Base-by-base conservation (phyloP, 192 early-diverging fungal species). In the Umbelopsis isabellina region DNA sequence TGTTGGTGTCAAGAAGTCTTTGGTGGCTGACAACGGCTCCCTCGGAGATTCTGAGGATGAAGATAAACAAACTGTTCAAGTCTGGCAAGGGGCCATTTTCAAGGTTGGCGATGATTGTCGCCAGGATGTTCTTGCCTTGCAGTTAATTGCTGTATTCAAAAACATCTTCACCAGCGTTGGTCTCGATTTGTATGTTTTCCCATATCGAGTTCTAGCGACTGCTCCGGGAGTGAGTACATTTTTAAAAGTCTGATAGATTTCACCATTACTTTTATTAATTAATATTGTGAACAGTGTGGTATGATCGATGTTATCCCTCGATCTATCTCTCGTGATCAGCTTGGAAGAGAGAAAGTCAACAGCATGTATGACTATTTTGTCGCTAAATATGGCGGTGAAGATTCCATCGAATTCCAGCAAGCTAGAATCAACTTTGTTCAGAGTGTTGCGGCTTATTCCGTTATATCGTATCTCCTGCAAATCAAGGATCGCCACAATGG, bases 21-120 rank as follows among this genome's bases (percentile, higher is more conserved):
- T 61, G 10, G 55, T 61, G 10, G 41, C 80, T 82, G 79, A 87
- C 30, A 61, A 61, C 13, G 55, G 55, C 11, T 61, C 55, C 13
- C 27, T 61, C 23, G 22, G 22, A 35, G 25, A 30, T 35, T 61
- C 55, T 27, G 55, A 58, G 13, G 72, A 81, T 41, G 78, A 81
- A 25, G 77, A 82, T 8, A 79, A 77, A 22, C 79, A 80, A 55
- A 85, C 83, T 0, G 71, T 82, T 21, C 75, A 86, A 70, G 83
- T 89, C 3, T 89, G 92, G 81, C 90, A 94, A 75, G 91, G 92
- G 5, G 91, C 95, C 1, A 99, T 99, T 68, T 99, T 99, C 87
- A 99, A 99, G 86, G 97, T 99, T 49, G 98, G 98, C 68, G 98
- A 99, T 71, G 97, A 99, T 82, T 99, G 98, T 82, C 90, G 98